These are phyloP conservation scores for Fraxinus pennsylvanica DNA, from an alignment of 257 asterid genomes.

Conservation along the genomic window DNA sequence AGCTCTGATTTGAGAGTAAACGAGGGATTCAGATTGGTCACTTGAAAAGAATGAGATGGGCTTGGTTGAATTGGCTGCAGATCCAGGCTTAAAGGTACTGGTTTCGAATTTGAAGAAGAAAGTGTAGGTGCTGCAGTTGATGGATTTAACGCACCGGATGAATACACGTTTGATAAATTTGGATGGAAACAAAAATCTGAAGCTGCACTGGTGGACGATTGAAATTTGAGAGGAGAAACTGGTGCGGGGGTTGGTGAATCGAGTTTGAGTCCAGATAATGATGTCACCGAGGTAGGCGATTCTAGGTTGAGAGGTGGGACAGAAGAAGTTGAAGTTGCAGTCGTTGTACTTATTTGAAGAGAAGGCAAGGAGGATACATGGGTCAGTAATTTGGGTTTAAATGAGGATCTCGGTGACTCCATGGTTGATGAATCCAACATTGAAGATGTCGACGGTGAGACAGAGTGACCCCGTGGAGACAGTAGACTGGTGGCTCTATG, in stretches of 20 bases:
- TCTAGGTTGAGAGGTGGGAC: not conserved
- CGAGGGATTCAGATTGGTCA: constrained; percentile 5
- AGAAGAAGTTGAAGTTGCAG: not conserved
- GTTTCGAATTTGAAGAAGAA: constrained; percentile 19
- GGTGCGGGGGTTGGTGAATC: constrained; percentile 27
- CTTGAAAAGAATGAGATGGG: constrained; percentile 7
- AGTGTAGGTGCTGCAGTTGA: constrained; percentile 2
- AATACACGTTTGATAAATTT: constrained; percentile 11
- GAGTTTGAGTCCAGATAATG: constrained; percentile 14
- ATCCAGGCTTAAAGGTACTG: constrained; percentile 14
- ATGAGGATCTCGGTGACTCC: constrained; percentile 35
- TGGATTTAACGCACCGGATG: constrained; percentile 18
- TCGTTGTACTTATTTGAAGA: constrained; percentile 7
- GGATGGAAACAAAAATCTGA: constrained; percentile 25
- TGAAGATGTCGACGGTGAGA: constrained; percentile 7
- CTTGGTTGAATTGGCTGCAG: constrained; percentile 21
- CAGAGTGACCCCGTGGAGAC: constrained; percentile 16
- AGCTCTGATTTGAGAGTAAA: constrained; percentile 15
- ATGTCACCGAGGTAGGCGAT: not conserved
- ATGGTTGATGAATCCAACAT: constrained; percentile 11
- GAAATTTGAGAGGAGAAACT: constrained; percentile 29
- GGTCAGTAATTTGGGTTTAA: constrained; percentile 18
- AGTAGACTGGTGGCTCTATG: constrained; percentile 20
- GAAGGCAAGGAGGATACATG: constrained; percentile 1
- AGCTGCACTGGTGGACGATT: constrained; percentile 27